phyloP scores from a whole-genome alignment of 75 land plant genomes.

The Ceratopteris richardii region DNA sequence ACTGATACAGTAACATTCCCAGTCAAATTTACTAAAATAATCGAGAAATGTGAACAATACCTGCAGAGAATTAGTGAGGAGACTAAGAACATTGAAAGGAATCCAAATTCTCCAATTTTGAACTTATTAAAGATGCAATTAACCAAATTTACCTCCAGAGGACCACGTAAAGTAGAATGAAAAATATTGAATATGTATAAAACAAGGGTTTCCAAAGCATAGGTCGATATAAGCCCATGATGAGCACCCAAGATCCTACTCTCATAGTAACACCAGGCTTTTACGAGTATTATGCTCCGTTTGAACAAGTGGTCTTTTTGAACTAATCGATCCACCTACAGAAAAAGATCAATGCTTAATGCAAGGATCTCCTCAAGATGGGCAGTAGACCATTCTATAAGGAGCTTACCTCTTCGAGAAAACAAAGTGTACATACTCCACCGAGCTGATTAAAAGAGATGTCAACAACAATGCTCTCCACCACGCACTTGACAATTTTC shows the following conservation, averaged over 20 bases:
- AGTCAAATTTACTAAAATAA: constrained; percentile 95
- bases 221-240: constrained; percentile 95
- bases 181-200: constrained; percentile 95
- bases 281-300: constrained; percentile 92
- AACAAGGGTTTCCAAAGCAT: constrained; percentile 96
- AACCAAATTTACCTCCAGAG: constrained; percentile 62
- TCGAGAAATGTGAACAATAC: constrained; percentile 86
- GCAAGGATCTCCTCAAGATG: background rate
- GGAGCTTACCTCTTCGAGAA: constrained; percentile 82
- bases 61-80: constrained; percentile 24
- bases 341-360: constrained; percentile 6
- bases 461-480: constrained; percentile 94
- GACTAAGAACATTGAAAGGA: background rate
- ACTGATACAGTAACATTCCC: constrained; percentile 93
- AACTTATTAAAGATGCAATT: background rate
- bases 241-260: constrained; percentile 96
- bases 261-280: constrained; percentile 99
- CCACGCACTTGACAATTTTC: constrained; percentile 89
- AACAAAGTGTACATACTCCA: constrained; percentile 96
- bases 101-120: background rate
- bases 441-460: constrained; percentile 96
- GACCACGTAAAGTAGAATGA: constrained; percentile 85
- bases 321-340: constrained; percentile 81
- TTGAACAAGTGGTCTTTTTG: constrained; percentile 88
- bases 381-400: background rate